Evolutionary conservation across 2,329 filamentous ascomycete species (phyloP), one percentile per base, ranked within the genome.

Genomic region (Epichloe sylvatica): DNA sequence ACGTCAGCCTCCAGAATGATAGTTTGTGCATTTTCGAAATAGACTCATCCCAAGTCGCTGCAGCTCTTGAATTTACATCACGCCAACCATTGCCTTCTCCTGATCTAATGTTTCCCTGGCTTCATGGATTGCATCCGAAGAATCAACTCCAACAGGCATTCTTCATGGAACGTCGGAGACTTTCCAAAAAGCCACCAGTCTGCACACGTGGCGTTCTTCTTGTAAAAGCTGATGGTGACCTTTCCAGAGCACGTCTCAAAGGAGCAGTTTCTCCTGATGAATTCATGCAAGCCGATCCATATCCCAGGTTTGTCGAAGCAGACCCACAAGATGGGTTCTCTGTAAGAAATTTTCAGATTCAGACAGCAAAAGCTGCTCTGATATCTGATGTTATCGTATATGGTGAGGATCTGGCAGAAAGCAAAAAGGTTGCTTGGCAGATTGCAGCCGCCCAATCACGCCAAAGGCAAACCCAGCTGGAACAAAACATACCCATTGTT

Each of bases 321-420:
- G 92, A 98, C 61, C 92, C 92, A 1, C 77, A 72, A 50, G 86
- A 94, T 56, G 92, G 92, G 8, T 97, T 97, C 62, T 95, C 88
- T 4, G 90, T 97, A 41, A 81, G 92, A 43, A 97, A 97, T 64
- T 98, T 98, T 62, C 91, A 97, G 59, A 97, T 97, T 38, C 92
- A 98, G 65, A 78, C 86, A 0, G 85, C 85, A 51, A 98, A 98
- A 65, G 72, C 86, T 55, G 90, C 90, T 49, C 80, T 85, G 55
- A 78, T 92, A 8, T 96, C 90, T 0, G 92, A 98, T 63, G 87
- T 98, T 55, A 77, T 98, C 39, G 78, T 98, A 1, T 98, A 98
- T 62, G 88, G 88, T 12, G 84, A 91, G 49, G 78, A 87, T 55
- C 68, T 72, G 37, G 74, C 73, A 2, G 67, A 76, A 25, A 76